Evolutionary conservation across 1,284 basidiomycete genomes (phyloP), one percentile per base, ranked within the genome.

Genomic region (Wolfiporia cocos): DNA sequence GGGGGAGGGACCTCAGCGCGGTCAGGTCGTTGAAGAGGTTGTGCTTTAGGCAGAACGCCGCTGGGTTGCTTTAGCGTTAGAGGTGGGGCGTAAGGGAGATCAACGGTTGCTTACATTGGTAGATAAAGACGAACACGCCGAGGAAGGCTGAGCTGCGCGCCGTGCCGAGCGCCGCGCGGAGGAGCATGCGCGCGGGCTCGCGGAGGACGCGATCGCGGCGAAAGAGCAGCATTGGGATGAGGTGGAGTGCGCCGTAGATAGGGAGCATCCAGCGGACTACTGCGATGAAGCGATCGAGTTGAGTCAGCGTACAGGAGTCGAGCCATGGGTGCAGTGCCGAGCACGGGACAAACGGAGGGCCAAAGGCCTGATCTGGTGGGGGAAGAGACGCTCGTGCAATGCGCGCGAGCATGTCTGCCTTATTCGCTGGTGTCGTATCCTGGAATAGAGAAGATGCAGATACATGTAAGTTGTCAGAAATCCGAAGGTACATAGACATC

Each of bases 111-210:
- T 44, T 48, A 89, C 88, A 59, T 61, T 98, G 92, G 61, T 86
- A 95, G 47, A 92, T 83, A 32, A 84, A 65, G 31, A 98, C 83
- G 52, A 95, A 95, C 4, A 78, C 68, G 2, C 87, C 89, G 19
- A 98, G 67, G 72, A 98, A 99, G 0, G 92, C 82, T 1, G 88
- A 91, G 53, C 90, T 94, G 38, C 93, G 73, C 46, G 82, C 63
- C 9, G 92, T 92, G 7, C 92, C 92, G 56, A 77, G 64, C 0
- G 76, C 66, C 0, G 86, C 81, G 42, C 74, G 76, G 6, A 75
- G 55, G 1, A 93, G 64, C 64, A 90, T 81, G 26, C 65, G 68
- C 12, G 71, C 57, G 0, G 86, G 91, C 49, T 82, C 73, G 40
- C 74, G 69, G 43, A 71, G 54, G 57, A 91, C 84, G 0, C 65